These are phyloP conservation scores for Barnettozyma pratensis DNA, from an alignment of 805 yeast genomes.

Conservation along the genomic window DNA sequence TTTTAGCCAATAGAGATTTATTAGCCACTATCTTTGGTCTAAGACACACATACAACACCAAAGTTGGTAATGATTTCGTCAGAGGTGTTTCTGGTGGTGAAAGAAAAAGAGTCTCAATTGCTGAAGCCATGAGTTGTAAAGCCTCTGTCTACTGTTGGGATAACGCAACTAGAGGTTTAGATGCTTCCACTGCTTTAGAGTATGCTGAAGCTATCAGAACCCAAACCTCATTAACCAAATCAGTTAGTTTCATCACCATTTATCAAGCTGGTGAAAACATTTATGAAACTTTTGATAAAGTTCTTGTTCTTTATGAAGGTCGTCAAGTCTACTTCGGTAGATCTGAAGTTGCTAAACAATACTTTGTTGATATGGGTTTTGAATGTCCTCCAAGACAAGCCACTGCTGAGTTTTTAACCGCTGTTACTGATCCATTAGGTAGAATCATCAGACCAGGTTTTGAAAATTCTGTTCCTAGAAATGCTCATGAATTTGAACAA, in stretches of 20 bases:
- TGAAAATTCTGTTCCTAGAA: constrained; percentile 50
- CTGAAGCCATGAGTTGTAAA: constrained; percentile 65
- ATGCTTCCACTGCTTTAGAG: constrained; percentile 78
- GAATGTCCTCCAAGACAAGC: constrained; percentile 59
- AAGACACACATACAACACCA: constrained; percentile 52
- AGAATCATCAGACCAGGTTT: constrained; percentile 44
- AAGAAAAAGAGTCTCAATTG: constrained; percentile 77
- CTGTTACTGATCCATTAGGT: constrained; percentile 66
- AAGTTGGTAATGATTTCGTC: constrained; percentile 56
- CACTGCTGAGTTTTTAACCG: constrained; percentile 70
- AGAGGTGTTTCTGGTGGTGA: constrained; percentile 86
- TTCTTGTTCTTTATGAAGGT: constrained; percentile 53
- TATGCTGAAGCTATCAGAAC: constrained; percentile 62
- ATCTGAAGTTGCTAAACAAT: constrained; percentile 44
- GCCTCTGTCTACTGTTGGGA: constrained; percentile 69
- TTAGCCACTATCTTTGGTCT: constrained; percentile 54
- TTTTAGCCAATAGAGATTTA: constrained; percentile 41
- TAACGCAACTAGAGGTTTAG: constrained; percentile 83
- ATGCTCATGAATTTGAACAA: constrained; percentile 56
- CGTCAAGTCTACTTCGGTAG: constrained; percentile 64
- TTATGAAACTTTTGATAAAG: constrained; percentile 60
- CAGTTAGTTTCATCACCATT: constrained; percentile 62
- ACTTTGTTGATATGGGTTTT: constrained; percentile 62
- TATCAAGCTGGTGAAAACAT: constrained; percentile 67
- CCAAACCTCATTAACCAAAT: constrained; percentile 46